These are phyloP conservation scores for Microsporum audouinii DNA, from an alignment of 2,329 filamentous ascomycete genomes.

Conservation along the genomic window DNA sequence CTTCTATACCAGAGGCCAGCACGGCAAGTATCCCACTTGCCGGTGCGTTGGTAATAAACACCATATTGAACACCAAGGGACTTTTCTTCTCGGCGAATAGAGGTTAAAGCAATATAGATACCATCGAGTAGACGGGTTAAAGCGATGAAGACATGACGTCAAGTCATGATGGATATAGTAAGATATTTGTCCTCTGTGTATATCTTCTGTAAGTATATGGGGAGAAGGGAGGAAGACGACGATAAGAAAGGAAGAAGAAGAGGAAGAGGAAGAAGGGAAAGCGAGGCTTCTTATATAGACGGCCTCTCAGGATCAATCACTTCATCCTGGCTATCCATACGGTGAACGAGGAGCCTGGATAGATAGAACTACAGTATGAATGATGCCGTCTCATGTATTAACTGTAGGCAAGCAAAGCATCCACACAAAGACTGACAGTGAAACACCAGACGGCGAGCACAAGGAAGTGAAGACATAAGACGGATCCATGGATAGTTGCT, in stretches of 20 bases:
- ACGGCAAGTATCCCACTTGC: too few relatives aligned
- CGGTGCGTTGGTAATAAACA: too few relatives aligned
- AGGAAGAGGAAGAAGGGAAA: neutral
- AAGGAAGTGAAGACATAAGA: neutral
- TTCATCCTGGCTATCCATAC: neutral
- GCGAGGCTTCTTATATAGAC: neutral
- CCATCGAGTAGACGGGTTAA: too few relatives aligned
- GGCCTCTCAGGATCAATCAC: neutral
- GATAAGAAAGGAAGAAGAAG: neutral
- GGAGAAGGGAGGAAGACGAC: neutral
- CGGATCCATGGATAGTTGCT: neutral
- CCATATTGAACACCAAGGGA: too few relatives aligned
- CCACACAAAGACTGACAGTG: neutral
- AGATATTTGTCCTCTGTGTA: neutral
- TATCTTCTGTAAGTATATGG: neutral
- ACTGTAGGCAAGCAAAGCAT: neutral
- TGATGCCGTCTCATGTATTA: conserved; percentile 2
- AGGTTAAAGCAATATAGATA: neutral
- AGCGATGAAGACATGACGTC: too few relatives aligned
- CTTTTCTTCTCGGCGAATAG: neutral
- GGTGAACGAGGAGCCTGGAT: neutral
- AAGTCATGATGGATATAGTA: neutral
- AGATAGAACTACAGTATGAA: neutral
- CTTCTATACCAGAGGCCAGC: too few relatives aligned
- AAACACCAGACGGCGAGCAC: neutral